Evolutionary conservation across 805 yeast genomes (phyloP).

Genomic region (Myxozyma vanderwaltii): DNA sequence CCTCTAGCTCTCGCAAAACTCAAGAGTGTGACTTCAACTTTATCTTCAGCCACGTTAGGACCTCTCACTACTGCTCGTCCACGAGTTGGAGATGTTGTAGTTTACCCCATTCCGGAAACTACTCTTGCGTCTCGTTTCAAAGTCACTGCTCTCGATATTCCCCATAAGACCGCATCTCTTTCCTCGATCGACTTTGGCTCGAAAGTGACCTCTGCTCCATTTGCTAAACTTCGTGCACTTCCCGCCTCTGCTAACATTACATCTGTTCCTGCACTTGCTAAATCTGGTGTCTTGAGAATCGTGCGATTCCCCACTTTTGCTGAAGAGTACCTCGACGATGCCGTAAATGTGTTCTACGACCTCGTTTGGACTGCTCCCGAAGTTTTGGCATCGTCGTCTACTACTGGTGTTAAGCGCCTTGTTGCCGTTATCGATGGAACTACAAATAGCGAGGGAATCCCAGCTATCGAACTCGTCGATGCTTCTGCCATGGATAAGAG

Average conservation of each 20-base stretch:
- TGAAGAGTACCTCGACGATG: constrained; percentile 31
- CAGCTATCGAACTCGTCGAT: constrained; percentile 27
- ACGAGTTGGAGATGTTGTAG: constrained; percentile 27
- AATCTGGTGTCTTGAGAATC: constrained; percentile 22
- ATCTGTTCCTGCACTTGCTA: constrained; percentile 33
- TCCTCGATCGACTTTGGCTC: constrained; percentile 29
- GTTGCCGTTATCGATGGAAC: constrained; percentile 31
- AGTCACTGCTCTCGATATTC: constrained; percentile 19
- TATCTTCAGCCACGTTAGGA: constrained; percentile 11
- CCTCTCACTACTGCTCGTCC: constrained; percentile 11
- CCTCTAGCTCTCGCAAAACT: constrained; percentile 17
- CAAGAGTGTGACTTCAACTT: constrained; percentile 10
- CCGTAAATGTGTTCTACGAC: constrained; percentile 24
- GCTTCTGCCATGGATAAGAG: constrained; percentile 30
- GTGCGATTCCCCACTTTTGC: constrained; percentile 29
- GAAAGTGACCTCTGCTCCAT: constrained; percentile 21
- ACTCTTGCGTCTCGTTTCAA: constrained; percentile 22
- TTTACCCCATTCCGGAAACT: constrained; percentile 18
- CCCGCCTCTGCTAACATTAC: constrained; percentile 15
- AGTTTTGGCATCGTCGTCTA: constrained; percentile 2
- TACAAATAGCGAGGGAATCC: constrained; percentile 9
- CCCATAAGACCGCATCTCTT: constrained; percentile 16
- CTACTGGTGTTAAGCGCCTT: constrained; percentile 18
- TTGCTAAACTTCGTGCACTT: constrained; percentile 18
- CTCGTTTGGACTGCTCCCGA: constrained; percentile 24